Percentiles rank a stretch among this genome's conserved stretches.
phyloP scores from a whole-genome alignment of 129 eudicot genomes.

The Deinandra increscens region DNA sequence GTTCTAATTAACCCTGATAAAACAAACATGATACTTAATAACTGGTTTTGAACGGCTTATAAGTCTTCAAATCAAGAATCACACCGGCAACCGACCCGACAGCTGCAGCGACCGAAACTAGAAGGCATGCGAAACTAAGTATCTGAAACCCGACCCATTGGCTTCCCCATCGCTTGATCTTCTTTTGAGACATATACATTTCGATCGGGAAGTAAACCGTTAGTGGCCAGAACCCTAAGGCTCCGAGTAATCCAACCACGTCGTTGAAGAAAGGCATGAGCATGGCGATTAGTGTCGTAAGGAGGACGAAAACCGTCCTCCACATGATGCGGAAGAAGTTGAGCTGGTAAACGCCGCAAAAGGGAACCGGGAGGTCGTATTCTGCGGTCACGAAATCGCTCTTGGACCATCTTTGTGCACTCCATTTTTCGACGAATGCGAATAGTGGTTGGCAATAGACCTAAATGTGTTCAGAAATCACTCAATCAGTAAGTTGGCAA shows the following conservation, averaged over 20 bases:
- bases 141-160: constrained; percentile 55
- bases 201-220: constrained; percentile 67
- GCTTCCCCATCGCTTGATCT: constrained; percentile 47
- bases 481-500: not conserved
- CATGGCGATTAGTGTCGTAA: constrained; percentile 55
- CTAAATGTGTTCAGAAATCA: constrained; percentile 19
- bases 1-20: not conserved
- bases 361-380: constrained; percentile 49
- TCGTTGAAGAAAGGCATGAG: constrained; percentile 71
- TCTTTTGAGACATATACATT: constrained; percentile 68
- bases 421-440: constrained; percentile 66
- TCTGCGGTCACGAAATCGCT: constrained; percentile 48
- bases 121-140: constrained; percentile 49
- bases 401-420: constrained; percentile 46
- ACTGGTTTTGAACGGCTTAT: constrained; percentile 55
- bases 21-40: constrained; percentile 25
- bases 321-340: constrained; percentile 56
- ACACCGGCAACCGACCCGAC: constrained; percentile 61
- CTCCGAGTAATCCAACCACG: constrained; percentile 68
- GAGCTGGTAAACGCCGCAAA: constrained; percentile 43
- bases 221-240: constrained; percentile 70
- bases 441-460: constrained; percentile 68
- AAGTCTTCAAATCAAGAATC: constrained; percentile 43
- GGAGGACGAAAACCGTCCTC: constrained; percentile 52
- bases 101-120: constrained; percentile 66